These are phyloP conservation scores for Oxyria digyna DNA, from an alignment of 148 eudicot genomes.

Conservation along the genomic window DNA sequence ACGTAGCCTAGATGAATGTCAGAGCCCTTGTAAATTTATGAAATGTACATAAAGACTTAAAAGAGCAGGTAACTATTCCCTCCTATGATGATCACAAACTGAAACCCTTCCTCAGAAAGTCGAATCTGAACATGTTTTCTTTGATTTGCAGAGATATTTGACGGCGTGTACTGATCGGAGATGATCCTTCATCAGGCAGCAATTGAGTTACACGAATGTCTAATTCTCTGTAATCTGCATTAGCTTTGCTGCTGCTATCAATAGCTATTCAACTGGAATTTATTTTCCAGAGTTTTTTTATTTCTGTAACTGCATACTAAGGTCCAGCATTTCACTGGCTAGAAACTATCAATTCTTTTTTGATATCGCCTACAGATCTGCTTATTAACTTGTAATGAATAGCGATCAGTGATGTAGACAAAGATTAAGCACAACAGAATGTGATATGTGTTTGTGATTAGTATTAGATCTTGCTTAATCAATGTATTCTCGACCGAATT, in stretches of 20 bases:
- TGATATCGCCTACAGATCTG: neutral
- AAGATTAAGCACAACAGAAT: neutral
- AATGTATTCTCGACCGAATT: neutral
- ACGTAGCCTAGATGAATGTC: neutral
- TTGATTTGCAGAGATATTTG: neutral
- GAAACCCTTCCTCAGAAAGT: neutral
- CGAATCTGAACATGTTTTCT: neutral
- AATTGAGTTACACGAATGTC: neutral
- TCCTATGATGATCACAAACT: neutral
- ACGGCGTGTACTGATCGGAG: neutral
- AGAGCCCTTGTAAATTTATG: neutral
- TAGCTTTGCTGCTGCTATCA: neutral
- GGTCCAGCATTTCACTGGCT: constrained; percentile 1
- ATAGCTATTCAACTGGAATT: neutral
- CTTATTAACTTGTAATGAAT: neutral
- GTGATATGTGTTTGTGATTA: neutral
- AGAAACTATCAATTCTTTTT: neutral
- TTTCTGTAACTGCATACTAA: neutral
- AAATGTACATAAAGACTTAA: constrained; percentile 9
- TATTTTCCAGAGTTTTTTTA: neutral
- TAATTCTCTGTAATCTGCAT: neutral
- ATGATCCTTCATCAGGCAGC: constrained; percentile 1
- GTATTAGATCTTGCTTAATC: neutral
- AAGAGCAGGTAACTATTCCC: constrained; percentile 9
- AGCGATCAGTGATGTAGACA: neutral